phyloP scores from a whole-genome alignment of 768 basidiomycete genomes.

The Cyclocybe cylindracea region DNA sequence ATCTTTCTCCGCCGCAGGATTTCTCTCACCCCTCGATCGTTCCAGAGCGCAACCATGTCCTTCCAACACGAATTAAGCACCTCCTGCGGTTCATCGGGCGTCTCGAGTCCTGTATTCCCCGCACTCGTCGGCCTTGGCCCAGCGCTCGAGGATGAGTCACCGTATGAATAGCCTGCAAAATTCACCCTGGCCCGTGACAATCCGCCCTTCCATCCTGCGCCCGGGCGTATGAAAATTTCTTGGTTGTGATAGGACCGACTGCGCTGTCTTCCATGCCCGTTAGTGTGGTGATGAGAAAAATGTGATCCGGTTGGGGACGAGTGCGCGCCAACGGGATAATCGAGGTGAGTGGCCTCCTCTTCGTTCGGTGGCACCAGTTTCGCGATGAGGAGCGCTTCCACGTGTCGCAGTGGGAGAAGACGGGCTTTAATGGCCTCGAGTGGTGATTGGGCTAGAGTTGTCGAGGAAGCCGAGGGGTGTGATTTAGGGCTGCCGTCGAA shows the following conservation, averaged over 20 bases:
- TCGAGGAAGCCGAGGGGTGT: slow-evolving; percentile 20
- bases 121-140: slow-evolving; percentile 41
- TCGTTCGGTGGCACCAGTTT: slow-evolving; percentile 71
- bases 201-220: slow-evolving; percentile 65
- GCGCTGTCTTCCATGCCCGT: slow-evolving; percentile 13
- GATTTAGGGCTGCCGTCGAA: slow-evolving; percentile 20
- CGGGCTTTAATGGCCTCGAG: slow-evolving; percentile 63
- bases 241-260: slow-evolving; percentile 34
- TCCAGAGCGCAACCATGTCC: slow-evolving; percentile 72
- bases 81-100: slow-evolving; percentile 59
- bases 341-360: slow-evolving; percentile 50
- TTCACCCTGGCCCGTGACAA: slow-evolving; percentile 46
- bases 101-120: slow-evolving; percentile 46
- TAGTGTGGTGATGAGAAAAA: slow-evolving; percentile 10
- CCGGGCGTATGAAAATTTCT: slow-evolving; percentile 66
- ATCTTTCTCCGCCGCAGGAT: slow-evolving; percentile 60
- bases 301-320: slow-evolving; percentile 21
- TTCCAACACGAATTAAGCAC: slow-evolving; percentile 57
- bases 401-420: slow-evolving; percentile 65
- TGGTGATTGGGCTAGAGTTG: slow-evolving; percentile 26
- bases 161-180: slow-evolving; percentile 21
- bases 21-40: slow-evolving; percentile 56
- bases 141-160: slow-evolving; percentile 8
- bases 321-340: slow-evolving; percentile 14
- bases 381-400: slow-evolving; percentile 69